A percentile compares a stretch with the other conserved stretches of the same genome.
Evolutionary conservation across 192 early-diverging fungal species (phyloP).

Genomic region (Phycomyces nitens): DNA sequence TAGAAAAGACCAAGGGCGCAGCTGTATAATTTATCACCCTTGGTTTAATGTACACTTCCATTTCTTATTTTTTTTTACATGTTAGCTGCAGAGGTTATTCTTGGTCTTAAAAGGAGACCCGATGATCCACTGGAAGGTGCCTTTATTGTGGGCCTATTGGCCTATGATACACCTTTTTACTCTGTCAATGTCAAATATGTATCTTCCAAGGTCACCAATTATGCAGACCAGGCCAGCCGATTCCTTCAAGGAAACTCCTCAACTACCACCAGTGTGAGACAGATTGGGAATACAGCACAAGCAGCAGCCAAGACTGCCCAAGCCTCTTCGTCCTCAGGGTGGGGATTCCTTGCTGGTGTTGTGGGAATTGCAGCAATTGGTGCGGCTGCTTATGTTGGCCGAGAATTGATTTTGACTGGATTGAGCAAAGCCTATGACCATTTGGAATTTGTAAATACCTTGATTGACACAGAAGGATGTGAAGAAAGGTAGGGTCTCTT

Average conservation of each 20-base stretch:
- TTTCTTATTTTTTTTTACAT: constrained; percentile 3
- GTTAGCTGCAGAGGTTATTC: constrained; percentile 50
- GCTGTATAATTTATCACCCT: too few relatives aligned
- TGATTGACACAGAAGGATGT: constrained; percentile 37
- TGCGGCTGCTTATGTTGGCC: constrained; percentile 36
- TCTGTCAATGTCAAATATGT: constrained; percentile 42
- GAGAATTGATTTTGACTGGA: constrained; percentile 31
- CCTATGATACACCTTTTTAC: constrained; percentile 57
- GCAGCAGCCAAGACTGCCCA: constrained; percentile 4
- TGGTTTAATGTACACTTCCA: background rate
- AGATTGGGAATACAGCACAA: background rate
- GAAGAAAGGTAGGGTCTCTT: constrained; percentile 34
- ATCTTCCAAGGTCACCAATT: constrained; percentile 32
- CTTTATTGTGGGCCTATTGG: constrained; percentile 46
- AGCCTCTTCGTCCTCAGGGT: constrained; percentile 21
- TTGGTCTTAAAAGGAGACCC: constrained; percentile 20
- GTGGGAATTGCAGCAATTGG: constrained; percentile 41
- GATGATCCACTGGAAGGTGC: constrained; percentile 12
- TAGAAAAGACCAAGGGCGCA: too few relatives aligned
- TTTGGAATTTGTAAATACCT: constrained; percentile 50
- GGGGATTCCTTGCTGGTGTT: constrained; percentile 43
- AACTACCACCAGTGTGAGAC: too few relatives aligned
- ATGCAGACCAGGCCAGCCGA: constrained; percentile 34
- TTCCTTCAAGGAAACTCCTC: background rate
- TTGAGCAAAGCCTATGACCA: constrained; percentile 40